Conservation (phyloP, 2,329 filamentous ascomycete species). For the Aureobasidium namibiae region DNA sequence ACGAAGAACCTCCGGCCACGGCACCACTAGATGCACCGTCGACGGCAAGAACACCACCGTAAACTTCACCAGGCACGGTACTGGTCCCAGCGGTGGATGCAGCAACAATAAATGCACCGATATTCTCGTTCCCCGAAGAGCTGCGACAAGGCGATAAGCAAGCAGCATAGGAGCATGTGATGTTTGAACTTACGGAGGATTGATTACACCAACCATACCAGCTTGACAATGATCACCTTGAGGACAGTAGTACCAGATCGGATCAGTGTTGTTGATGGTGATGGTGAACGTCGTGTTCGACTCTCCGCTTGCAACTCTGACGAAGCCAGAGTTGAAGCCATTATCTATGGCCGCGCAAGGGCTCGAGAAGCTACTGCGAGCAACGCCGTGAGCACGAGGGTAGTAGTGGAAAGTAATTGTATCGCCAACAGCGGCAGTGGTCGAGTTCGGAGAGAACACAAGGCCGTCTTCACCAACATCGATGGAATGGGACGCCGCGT, state of each 20-base stretch:
- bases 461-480: conserved; percentile 12
- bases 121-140: neutral
- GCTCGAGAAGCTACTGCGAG: conserved; percentile 7
- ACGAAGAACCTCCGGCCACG: neutral
- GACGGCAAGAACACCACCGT: neutral
- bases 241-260: conserved; percentile 13
- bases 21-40: neutral
- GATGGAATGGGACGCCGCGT: neutral
- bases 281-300: conserved; percentile 3
- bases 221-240: conserved; percentile 12
- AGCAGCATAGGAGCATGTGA: neutral
- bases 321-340: conserved; percentile 13
- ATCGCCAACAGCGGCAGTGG: conserved; percentile 8
- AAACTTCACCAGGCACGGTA: neutral
- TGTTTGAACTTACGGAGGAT: conserved; percentile 5
- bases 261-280: conserved; percentile 7
- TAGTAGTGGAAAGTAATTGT: conserved; percentile 12
- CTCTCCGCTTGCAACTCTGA: neutral
- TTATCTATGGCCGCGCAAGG: conserved; percentile 5
- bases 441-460: conserved; percentile 8
- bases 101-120: neutral
- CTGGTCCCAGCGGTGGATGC: neutral
- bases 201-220: conserved; percentile 16
- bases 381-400: conserved; percentile 12
- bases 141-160: neutral